Conservation (phyloP, 805 yeast genomes). For the Kodamaea laetipori region DNA sequence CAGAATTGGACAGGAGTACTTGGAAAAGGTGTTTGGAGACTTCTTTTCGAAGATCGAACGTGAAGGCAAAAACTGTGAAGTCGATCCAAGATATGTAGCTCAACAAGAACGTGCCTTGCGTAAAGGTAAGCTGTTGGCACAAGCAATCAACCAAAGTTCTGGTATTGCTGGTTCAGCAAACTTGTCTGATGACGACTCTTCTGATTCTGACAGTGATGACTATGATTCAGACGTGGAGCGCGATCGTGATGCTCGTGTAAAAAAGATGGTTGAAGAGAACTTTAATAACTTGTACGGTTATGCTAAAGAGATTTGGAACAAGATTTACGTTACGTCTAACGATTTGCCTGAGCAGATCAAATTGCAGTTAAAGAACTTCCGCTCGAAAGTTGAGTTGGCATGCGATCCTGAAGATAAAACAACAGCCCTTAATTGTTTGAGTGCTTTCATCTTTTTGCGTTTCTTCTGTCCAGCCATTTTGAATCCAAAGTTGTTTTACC, state of each 20-base stretch:
- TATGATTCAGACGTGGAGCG: conserved; percentile 18
- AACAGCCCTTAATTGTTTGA: conserved; percentile 67
- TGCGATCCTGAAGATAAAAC: conserved; percentile 56
- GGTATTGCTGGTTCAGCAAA: conserved; percentile 1
- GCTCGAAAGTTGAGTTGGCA: conserved; percentile 64
- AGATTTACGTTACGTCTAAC: conserved; percentile 64
- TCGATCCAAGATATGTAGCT: conserved; percentile 70
- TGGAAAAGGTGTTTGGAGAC: conserved; percentile 72
- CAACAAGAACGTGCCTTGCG: conserved; percentile 32
- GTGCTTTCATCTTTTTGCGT: conserved; percentile 77
- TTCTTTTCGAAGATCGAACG: conserved; percentile 56
- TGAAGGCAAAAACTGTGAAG: conserved; percentile 65
- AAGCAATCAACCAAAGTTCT: conserved; percentile 2
- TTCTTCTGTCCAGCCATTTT: conserved; percentile 85
- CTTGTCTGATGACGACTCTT: conserved; percentile 19
- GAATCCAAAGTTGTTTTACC: conserved; percentile 82
- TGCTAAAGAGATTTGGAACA: conserved; percentile 63
- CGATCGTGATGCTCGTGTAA: conserved; percentile 33
- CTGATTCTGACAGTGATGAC: conserved; percentile 20
- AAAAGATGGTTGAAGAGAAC: conserved; percentile 47
- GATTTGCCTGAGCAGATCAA: conserved; percentile 74
- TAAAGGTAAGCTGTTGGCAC: conserved; percentile 22
- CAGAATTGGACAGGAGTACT: conserved; percentile 75
- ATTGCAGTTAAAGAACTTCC: conserved; percentile 59
- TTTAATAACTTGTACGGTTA: conserved; percentile 50